These are phyloP conservation scores for Ceratocystis cubensis DNA, from an alignment of 2,329 filamentous ascomycete genomes.

Conservation along the genomic window DNA sequence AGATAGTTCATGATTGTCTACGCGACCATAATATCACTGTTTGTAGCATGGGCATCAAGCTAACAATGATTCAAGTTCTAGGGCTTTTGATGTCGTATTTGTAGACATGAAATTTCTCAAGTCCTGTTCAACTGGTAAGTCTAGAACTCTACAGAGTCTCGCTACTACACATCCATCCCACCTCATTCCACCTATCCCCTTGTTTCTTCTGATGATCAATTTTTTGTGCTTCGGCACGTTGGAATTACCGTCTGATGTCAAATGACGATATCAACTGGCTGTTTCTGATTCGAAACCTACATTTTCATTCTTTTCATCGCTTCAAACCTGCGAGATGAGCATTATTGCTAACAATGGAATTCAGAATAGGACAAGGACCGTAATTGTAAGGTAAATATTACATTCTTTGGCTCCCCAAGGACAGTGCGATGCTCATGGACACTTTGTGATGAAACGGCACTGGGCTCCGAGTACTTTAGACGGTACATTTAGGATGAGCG, in stretches of 20 bases:
- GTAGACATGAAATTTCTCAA: conserved; percentile 15
- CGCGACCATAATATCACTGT: not conserved
- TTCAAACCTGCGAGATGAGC: not conserved
- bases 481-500: conserved; percentile 50
- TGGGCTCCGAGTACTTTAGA: conserved; percentile 69
- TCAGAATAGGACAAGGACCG: conserved; percentile 20
- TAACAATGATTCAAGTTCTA: conserved; percentile 13
- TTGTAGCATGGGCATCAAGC: not conserved
- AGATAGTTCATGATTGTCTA: conserved; percentile 15
- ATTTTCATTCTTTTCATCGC: not conserved
- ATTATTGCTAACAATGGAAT: conserved; percentile 28
- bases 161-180: conserved; percentile 2
- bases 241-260: conserved; percentile 90
- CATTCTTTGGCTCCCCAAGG: conserved; percentile 20
- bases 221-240: conserved; percentile 51
- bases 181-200: not conserved
- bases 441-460: conserved; percentile 77
- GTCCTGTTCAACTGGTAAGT: conserved; percentile 19
- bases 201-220: conserved; percentile 43
- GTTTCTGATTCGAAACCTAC: conserved; percentile 50
- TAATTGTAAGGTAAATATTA: conserved; percentile 19
- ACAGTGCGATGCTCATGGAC: conserved; percentile 12
- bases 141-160: not conserved
- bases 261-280: conserved; percentile 76
- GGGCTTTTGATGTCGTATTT: not conserved